Conservation (phyloP, 345 rosid species). For the Populus nigra region DNA sequence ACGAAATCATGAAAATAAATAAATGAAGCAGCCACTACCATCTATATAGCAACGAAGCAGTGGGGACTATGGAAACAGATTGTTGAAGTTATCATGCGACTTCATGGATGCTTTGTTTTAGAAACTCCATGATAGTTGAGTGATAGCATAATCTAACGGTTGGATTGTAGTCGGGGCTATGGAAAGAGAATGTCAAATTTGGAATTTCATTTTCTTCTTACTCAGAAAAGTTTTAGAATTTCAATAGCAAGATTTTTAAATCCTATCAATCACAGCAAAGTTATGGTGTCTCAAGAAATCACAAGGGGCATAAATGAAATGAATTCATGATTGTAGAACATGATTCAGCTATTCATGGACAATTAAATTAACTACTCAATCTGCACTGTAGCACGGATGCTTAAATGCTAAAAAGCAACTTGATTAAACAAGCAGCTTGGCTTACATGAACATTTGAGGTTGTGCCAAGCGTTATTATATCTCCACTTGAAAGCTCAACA, state of each 20-base stretch:
- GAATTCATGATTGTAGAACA: neutral
- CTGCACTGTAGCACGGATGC: neutral
- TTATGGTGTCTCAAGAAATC: neutral
- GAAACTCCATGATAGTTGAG: neutral
- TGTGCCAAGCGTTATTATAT: constrained; percentile 82
- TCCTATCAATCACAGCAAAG: neutral
- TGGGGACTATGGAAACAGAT: neutral
- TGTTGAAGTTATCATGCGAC: neutral
- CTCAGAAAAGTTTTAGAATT: neutral
- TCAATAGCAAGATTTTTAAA: neutral
- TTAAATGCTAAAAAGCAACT: neutral
- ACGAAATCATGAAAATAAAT: neutral
- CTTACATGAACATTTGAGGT: constrained; percentile 74
- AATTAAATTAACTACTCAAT: neutral
- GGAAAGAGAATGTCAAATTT: neutral
- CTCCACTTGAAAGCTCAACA: constrained; percentile 71
- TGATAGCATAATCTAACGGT: neutral
- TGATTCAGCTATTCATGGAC: neutral
- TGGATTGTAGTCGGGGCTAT: neutral
- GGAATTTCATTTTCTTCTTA: neutral
- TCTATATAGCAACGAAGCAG: neutral
- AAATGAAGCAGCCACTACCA: neutral
- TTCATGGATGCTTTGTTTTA: neutral
- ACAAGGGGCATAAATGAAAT: neutral
- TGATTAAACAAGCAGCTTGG: constrained; percentile 7